Evolutionary conservation across 2,329 filamentous ascomycete species (phyloP).

Genomic region (Talaromyces sp.): DNA sequence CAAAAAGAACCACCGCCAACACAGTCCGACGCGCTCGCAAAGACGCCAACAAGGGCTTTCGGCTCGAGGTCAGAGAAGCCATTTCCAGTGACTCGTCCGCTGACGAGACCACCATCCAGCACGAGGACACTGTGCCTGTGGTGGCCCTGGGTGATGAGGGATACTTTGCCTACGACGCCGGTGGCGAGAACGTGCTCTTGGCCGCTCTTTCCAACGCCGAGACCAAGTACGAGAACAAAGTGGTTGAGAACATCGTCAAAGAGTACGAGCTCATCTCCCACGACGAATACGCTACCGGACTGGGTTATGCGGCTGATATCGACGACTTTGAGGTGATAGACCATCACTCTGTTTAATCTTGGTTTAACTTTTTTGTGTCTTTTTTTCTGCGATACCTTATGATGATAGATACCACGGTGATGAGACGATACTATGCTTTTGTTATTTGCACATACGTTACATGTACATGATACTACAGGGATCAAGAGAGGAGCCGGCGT

Average conservation of each 20-base stretch:
- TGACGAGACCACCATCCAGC: slow-evolving; percentile 34
- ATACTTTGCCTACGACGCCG: slow-evolving; percentile 52
- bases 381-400: not conserved
- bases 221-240: slow-evolving; percentile 55
- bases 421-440: not conserved
- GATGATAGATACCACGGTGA: not conserved
- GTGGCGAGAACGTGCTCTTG: slow-evolving; percentile 55
- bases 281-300: slow-evolving; percentile 25
- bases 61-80: slow-evolving; percentile 29
- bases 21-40: slow-evolving; percentile 11
- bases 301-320: slow-evolving; percentile 28
- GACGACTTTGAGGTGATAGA: slow-evolving; percentile 42
- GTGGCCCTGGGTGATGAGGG: slow-evolving; percentile 41
- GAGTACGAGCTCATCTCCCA: slow-evolving; percentile 55
- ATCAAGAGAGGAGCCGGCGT: slow-evolving; percentile 23
- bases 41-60: slow-evolving; percentile 22
- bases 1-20: not conserved
- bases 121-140: slow-evolving; percentile 29
- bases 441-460: not conserved
- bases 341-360: slow-evolving; percentile 22
- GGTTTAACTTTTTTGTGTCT: not conserved
- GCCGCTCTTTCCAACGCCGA: slow-evolving; percentile 55
- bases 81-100: slow-evolving; percentile 28
- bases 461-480: slow-evolving; percentile 2
- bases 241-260: slow-evolving; percentile 58